Percentiles rank a stretch among this genome's conserved stretches.
Conservation (phyloP, 2,329 filamentous ascomycete genomes). For the Neurospora crassa region DNA sequence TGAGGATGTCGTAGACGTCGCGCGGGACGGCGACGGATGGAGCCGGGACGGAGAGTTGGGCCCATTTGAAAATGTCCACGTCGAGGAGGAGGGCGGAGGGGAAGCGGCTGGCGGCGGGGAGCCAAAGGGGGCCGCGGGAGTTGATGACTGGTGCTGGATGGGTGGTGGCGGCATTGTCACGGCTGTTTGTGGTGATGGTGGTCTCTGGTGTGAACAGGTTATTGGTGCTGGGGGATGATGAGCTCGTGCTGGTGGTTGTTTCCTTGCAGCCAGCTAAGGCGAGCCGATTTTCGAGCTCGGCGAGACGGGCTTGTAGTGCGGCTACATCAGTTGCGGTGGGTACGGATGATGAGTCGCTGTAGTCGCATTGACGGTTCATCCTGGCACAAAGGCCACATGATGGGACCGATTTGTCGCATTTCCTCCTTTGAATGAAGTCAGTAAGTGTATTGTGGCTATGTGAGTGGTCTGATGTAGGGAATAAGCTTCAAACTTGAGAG, state of each 20-base stretch:
- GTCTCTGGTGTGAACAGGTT: background rate
- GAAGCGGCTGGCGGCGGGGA: constrained; percentile 23
- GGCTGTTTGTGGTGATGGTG: background rate
- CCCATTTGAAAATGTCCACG: constrained; percentile 27
- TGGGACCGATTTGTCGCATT: constrained; percentile 41
- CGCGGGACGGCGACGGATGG: constrained; percentile 29
- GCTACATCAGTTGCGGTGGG: constrained; percentile 31
- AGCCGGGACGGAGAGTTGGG: constrained; percentile 27
- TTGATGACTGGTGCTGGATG: background rate
- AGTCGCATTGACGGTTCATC: constrained; percentile 32
- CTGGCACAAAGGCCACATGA: constrained; percentile 36
- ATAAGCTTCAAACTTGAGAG: background rate
- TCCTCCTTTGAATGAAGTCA: constrained; percentile 21
- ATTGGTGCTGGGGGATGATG: background rate
- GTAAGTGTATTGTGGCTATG: background rate
- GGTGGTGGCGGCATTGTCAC: background rate
- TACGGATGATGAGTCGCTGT: constrained; percentile 23
- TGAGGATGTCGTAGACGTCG: constrained; percentile 31
- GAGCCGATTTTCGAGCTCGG: constrained; percentile 29
- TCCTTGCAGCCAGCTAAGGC: constrained; percentile 1
- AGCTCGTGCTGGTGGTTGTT: constrained; percentile 10
- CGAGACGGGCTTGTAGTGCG: constrained; percentile 26
- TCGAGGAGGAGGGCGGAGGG: constrained; percentile 36
- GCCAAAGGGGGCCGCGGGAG: constrained; percentile 13
- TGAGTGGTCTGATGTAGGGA: background rate